Conservation (phyloP, 148 eudicot species). For the Cornus controversa region DNA sequence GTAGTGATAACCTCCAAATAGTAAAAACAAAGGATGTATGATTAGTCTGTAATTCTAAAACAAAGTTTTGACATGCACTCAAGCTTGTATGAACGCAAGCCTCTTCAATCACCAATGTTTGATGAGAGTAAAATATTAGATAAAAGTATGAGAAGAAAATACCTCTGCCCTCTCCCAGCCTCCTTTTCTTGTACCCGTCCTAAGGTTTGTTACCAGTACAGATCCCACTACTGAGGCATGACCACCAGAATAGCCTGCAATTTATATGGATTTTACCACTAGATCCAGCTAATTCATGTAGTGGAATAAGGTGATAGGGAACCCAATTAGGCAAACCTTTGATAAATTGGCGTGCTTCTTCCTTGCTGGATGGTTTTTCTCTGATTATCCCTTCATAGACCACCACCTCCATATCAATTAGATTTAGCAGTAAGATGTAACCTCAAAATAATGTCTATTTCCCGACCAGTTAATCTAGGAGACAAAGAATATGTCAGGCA, state of each 20-base stretch:
- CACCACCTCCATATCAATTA: constrained; percentile 55
- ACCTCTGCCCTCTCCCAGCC: constrained; percentile 63
- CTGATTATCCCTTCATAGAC: constrained; percentile 51
- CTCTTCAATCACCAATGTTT: not conserved
- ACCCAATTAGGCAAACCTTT: constrained; percentile 34
- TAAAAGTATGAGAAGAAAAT: constrained; percentile 1
- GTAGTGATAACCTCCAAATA: too few relatives aligned
- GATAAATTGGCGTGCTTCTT: constrained; percentile 54
- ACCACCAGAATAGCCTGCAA: constrained; percentile 57
- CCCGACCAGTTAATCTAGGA: constrained; percentile 10
- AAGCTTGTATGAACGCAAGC: not conserved
- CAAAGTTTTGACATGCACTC: not conserved
- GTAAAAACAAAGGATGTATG: not conserved
- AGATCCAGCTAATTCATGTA: not conserved
- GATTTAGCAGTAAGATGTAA: constrained; percentile 31
- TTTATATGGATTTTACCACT: constrained; percentile 1
- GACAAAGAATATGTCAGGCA: not conserved
- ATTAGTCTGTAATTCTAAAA: not conserved
- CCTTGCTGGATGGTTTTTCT: constrained; percentile 56
- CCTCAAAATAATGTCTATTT: constrained; percentile 8
- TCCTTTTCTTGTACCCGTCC: constrained; percentile 43
- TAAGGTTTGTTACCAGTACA: constrained; percentile 43
- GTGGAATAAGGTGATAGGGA: not conserved
- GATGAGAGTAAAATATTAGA: not conserved
- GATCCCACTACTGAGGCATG: constrained; percentile 55